Evolutionary conservation across 169 alveolate species (phyloP), one percentile per base, ranked within the genome.

Genomic region (Babesia sp.): DNA sequence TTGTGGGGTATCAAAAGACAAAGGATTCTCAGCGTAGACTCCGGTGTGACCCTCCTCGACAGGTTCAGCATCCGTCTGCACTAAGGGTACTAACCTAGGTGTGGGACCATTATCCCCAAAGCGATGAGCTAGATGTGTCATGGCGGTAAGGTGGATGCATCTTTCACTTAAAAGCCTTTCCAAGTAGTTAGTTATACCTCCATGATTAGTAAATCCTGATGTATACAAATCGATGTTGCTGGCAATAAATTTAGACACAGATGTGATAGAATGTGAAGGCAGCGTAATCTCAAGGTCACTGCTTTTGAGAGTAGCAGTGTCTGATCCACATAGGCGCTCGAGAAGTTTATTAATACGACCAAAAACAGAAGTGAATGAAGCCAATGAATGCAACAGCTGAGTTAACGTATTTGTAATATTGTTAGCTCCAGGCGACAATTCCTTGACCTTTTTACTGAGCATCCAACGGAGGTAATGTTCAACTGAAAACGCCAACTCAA

Each of bases 81-180:
- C 18, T 42, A 39, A 16, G 20, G 58, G 61, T 24, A 36, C n/a
- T 29, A 51, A 33, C 7, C 29, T 53, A 16, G 34, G 12, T 14
- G 51, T 33, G 29, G 55, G n/a, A 16, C 29, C 24, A 1, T 8
- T 22, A 26, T 64, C 26, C 31, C n/a, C 61, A 37, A 48, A 45
- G 24, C 37, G 26, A 29, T 64, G 9, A 0, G 31, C 33, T 6
- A 46, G 63, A 42, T 50, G 29, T 26, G 39, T 1, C 41, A 64
- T 64, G 14, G 45, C 63, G 20, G 53, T 48, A 28, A 50, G 74
- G 31, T 64, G 74, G n/a, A 64, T 22, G 33, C 29, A 22, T 14
- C 39, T 26, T 34, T 64, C 50, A 16, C 51, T 14, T 0, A 64
- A 45, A 4, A 64, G 34, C 6, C 54, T n/a, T 39, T 61, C 71